phyloP scores from a whole-genome alignment of 208 protist genomes.

The Acanthamoeba sp. region DNA sequence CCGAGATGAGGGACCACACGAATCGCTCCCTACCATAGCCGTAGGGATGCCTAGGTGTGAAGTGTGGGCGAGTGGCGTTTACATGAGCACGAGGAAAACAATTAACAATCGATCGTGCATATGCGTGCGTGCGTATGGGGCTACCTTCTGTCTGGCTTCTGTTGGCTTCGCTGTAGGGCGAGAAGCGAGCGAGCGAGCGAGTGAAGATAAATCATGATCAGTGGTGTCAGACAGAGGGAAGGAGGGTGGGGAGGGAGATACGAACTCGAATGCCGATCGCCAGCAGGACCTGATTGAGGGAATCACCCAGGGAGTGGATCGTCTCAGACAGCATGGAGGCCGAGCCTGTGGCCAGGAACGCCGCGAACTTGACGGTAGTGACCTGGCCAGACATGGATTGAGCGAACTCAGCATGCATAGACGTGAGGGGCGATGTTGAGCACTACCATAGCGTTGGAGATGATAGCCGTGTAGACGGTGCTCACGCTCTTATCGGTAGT shows the following conservation, averaged over 20 bases:
- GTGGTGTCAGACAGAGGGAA: no score
- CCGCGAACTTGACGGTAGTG: constrained; percentile 53
- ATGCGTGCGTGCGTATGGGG: background rate
- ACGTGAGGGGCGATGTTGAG: no score
- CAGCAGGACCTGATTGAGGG: constrained; percentile 57
- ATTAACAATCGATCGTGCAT: background rate
- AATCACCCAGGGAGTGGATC: constrained; percentile 59
- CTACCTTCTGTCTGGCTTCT: constrained; percentile 51
- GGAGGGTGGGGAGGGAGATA: background rate
- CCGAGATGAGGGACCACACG: constrained; percentile 68
- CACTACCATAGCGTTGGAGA: background rate
- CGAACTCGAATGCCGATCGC: constrained; percentile 22
- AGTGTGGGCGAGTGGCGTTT: background rate
- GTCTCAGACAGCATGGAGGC: constrained; percentile 57
- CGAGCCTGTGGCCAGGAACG: constrained; percentile 26
- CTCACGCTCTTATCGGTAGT: constrained; percentile 27
- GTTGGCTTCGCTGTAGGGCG: background rate
- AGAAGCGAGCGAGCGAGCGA: no score
- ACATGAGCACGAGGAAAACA: background rate
- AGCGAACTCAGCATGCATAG: no score
- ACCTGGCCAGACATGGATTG: background rate
- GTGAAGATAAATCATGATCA: no score
- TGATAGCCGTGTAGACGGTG: constrained; percentile 39
- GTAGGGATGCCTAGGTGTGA: constrained; percentile 9
- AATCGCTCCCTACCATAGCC: constrained; percentile 56